Evolutionary conservation across 805 yeast genomes (phyloP).

Genomic region (Maudiozyma saulgeensis): DNA sequence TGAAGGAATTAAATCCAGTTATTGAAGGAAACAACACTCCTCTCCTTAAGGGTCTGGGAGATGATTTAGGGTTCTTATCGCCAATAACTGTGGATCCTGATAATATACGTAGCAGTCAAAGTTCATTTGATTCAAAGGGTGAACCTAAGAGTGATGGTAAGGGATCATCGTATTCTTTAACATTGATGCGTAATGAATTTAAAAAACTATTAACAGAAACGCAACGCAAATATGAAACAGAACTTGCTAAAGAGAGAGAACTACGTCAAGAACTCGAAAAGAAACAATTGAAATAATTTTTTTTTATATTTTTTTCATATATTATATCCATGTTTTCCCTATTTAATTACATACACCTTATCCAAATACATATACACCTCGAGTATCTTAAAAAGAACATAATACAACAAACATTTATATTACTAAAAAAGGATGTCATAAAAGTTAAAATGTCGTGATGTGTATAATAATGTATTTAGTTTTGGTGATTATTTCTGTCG

Average conservation of each 20-base stretch:
- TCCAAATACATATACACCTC: neutral
- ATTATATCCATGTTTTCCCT: neutral
- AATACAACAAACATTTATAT: too few species aligned
- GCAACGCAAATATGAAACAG: slow-evolving; percentile 51
- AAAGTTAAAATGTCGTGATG: too few species aligned
- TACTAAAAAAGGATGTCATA: too few species aligned
- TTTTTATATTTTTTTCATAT: neutral
- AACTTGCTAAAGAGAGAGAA: slow-evolving; percentile 47
- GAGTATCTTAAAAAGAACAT: too few species aligned
- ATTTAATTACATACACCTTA: neutral
- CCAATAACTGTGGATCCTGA: neutral
- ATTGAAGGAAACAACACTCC: neutral
- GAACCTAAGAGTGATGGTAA: neutral
- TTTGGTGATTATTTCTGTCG: too few species aligned
- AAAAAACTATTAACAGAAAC: slow-evolving; percentile 53
- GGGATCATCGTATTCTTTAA: slow-evolving; percentile 32
- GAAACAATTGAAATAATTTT: neutral
- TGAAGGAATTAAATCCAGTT: slow-evolving; percentile 4
- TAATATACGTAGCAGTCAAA: neutral
- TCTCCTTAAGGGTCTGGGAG: neutral
- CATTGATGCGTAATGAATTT: slow-evolving; percentile 58
- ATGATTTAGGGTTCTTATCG: neutral
- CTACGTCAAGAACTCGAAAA: slow-evolving; percentile 13
- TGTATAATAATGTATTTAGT: too few species aligned
- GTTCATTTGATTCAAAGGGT: neutral